Conservation (phyloP, 140 eudicot species). For the Erigeron philadelphicus region DNA sequence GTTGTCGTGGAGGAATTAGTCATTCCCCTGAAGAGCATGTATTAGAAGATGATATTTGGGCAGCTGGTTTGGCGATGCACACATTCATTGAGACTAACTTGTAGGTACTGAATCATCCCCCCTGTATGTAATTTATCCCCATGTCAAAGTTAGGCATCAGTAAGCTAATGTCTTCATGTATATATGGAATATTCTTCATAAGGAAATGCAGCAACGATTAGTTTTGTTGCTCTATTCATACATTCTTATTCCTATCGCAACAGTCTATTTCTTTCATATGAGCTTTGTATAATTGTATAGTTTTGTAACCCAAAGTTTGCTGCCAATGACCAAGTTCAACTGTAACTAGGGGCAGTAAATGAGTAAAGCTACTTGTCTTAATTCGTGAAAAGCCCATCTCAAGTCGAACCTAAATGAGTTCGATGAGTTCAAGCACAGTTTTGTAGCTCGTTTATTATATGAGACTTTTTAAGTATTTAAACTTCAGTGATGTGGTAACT, state of each 20-base stretch:
- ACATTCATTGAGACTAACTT: conserved; percentile 59
- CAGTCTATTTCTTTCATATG: background rate
- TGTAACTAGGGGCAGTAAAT: too few relatives aligned
- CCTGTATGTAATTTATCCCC: conserved; percentile 19
- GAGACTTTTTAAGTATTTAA: too few relatives aligned
- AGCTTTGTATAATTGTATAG: background rate
- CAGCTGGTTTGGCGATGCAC: conserved; percentile 73
- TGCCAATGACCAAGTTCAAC: too few relatives aligned
- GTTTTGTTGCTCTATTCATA: conserved; percentile 26
- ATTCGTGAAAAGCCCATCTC: too few relatives aligned
- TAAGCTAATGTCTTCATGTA: conserved; percentile 19
- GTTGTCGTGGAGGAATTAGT: conserved; percentile 94
- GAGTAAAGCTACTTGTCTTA: too few relatives aligned
- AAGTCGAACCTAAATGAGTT: too few relatives aligned
- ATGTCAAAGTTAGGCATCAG: background rate
- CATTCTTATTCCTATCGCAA: background rate
- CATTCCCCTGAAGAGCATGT: conserved; percentile 94
- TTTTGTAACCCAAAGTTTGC: too few relatives aligned
- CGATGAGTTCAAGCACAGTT: too few relatives aligned
- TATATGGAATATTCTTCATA: conserved; percentile 25
- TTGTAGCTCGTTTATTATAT: too few relatives aligned
- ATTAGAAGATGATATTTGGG: conserved; percentile 83
- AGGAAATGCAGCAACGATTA: conserved; percentile 27
- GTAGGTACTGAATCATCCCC: conserved; percentile 28
- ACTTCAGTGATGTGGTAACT: too few relatives aligned